phyloP scores from a whole-genome alignment of 139 green algal genomes.

The Chlamydomonas sp. region DNA sequence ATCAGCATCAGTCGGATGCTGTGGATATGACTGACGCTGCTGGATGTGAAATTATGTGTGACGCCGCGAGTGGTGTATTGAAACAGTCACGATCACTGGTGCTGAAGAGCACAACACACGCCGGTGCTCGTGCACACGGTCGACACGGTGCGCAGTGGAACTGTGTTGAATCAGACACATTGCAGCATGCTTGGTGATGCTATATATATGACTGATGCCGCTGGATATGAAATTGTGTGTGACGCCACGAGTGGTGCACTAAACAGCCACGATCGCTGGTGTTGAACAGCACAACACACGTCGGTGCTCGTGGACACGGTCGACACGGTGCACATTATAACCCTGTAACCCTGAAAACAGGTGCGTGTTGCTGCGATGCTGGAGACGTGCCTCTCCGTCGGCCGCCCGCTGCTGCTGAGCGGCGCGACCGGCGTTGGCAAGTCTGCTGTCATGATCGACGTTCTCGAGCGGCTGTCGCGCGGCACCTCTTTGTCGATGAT shows the following conservation, averaged over 20 bases:
- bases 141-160: constrained; percentile 65
- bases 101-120: constrained; percentile 52
- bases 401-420: constrained; percentile 33
- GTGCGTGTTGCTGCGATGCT: constrained; percentile 25
- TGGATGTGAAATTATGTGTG: too few species aligned
- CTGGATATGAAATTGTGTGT: too few species aligned
- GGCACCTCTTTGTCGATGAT: too few species aligned
- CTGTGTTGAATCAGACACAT: too few species aligned
- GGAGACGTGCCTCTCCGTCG: constrained; percentile 24
- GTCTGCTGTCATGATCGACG: constrained; percentile 44
- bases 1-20: constrained; percentile 40
- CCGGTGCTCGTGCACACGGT: constrained; percentile 69
- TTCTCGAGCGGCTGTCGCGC: constrained; percentile 24
- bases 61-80: too few species aligned
- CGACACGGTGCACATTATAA: constrained; percentile 64
- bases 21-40: constrained; percentile 30
- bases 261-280: too few species aligned
- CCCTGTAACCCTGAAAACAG: too few species aligned
- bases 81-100: too few species aligned
- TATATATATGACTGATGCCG: constrained; percentile 28
- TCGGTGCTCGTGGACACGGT: constrained; percentile 69
- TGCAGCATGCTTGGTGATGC: too few species aligned
- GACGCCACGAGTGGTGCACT: too few species aligned
- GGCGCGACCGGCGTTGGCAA: constrained; percentile 73
- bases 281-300: constrained; percentile 52